Percentiles rank a stretch among this genome's conserved stretches.
Evolutionary conservation across 2,329 filamentous ascomycete genomes (phyloP).

Genomic region (Penicillium crustosum): DNA sequence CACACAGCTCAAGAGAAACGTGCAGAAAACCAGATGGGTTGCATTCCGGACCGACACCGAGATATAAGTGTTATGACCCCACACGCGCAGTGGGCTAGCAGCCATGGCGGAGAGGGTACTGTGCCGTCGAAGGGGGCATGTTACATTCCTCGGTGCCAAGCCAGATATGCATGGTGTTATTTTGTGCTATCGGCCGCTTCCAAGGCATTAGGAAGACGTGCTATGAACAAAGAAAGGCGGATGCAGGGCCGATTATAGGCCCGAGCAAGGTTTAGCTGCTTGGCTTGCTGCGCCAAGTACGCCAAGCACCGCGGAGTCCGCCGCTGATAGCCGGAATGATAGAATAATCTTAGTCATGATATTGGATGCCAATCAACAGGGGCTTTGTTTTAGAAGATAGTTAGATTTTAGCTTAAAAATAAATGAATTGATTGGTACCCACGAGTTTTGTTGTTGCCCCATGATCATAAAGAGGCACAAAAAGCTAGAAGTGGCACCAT

Average conservation of each 20-base stretch:
- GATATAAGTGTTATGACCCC: slow-evolving; percentile 1
- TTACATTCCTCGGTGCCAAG: slow-evolving; percentile 21
- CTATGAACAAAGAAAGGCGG: slow-evolving; percentile 9
- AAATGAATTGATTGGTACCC: background rate
- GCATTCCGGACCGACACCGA: background rate
- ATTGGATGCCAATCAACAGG: background rate
- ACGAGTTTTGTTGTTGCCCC: background rate
- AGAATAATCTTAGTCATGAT: background rate
- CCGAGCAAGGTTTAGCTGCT: slow-evolving; percentile 4
- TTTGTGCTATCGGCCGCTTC: slow-evolving; percentile 1
- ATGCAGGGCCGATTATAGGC: background rate
- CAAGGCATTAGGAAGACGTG: background rate
- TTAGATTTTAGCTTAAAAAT: background rate
- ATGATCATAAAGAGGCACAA: background rate
- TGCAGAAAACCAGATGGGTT: background rate
- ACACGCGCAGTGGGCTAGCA: background rate
- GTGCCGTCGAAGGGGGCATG: slow-evolving; percentile 15
- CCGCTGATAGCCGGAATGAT: slow-evolving; percentile 14
- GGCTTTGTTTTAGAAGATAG: background rate
- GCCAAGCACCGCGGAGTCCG: slow-evolving; percentile 19
- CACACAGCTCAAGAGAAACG: slow-evolving; percentile 3
- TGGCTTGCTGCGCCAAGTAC: slow-evolving; percentile 27
- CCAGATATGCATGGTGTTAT: slow-evolving; percentile 15
- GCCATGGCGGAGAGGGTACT: background rate
- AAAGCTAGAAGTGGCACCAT: background rate